Evolutionary conservation across 2,329 filamentous ascomycete genomes (phyloP).

Genomic region (Venturia effusa): DNA sequence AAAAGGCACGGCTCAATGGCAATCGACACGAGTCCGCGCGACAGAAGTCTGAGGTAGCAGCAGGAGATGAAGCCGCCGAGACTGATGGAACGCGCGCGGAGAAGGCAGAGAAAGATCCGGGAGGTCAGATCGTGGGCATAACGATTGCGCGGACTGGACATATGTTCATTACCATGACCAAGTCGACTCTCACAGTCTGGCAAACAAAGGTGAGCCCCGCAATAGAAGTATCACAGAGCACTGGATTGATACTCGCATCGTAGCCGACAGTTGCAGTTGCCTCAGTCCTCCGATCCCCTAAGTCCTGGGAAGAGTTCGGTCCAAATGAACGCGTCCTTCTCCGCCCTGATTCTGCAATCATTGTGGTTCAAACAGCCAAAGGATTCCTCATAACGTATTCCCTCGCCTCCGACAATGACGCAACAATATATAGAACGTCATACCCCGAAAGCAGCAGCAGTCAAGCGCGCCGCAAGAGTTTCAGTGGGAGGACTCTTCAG

Average conservation of each 20-base stretch:
- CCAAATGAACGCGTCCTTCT: conserved; percentile 75
- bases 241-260: conserved; percentile 15
- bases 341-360: conserved; percentile 81
- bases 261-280: conserved; percentile 84
- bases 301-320: conserved; percentile 74
- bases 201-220: conserved; percentile 68
- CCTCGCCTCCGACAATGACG: conserved; percentile 70
- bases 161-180: conserved; percentile 78
- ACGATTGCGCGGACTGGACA: conserved; percentile 70
- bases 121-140: conserved; percentile 63
- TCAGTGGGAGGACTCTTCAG: conserved; percentile 19
- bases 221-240: background rate
- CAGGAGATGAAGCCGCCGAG: conserved; percentile 4
- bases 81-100: conserved; percentile 18
- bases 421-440: conserved; percentile 73
- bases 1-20: background rate
- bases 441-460: conserved; percentile 46
- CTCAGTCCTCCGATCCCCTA: conserved; percentile 68
- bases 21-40: background rate
- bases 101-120: conserved; percentile 21
- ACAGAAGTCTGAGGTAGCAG: background rate
- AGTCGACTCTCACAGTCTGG: conserved; percentile 84
- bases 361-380: conserved; percentile 75
- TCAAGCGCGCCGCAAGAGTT: conserved; percentile 40
- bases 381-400: conserved; percentile 94